Percentiles rank a stretch among this genome's conserved stretches.
These are phyloP conservation scores for Lipomyces oligophaga DNA, from an alignment of 805 yeast species.

Conservation along the genomic window DNA sequence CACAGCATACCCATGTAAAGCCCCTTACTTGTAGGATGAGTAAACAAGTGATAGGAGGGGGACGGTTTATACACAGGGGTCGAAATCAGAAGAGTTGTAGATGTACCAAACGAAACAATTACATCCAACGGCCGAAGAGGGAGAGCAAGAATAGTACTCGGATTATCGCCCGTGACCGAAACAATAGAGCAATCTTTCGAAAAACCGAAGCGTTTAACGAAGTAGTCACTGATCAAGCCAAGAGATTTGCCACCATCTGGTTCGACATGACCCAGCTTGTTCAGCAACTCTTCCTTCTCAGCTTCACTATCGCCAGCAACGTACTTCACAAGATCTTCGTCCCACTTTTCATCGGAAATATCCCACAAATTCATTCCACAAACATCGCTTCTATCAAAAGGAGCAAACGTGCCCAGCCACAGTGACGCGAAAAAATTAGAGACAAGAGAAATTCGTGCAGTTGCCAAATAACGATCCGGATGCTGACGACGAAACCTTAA, in stretches of 20 bases:
- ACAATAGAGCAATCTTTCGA: conserved; percentile 50
- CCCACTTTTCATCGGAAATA: conserved; percentile 53
- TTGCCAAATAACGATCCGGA: conserved; percentile 51
- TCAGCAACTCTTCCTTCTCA: conserved; percentile 39
- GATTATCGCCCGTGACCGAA: conserved; percentile 86
- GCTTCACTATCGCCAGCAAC: conserved; percentile 37
- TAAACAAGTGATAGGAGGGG: conserved; percentile 77
- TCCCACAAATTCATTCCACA: conserved; percentile 93
- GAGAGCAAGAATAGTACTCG: conserved; percentile 80
- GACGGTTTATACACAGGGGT: conserved; percentile 77
- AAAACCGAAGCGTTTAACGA: conserved; percentile 62
- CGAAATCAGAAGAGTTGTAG: conserved; percentile 81
- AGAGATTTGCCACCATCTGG: conserved; percentile 48
- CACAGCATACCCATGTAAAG: conserved; percentile 94
- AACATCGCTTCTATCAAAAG: conserved; percentile 78
- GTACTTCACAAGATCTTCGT: conserved; percentile 51
- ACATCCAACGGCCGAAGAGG: conserved; percentile 75
- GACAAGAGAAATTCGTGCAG: conserved; percentile 65
- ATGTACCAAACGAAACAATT: conserved; percentile 79
- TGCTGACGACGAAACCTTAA: conserved; percentile 58
- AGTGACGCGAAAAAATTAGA: conserved; percentile 75
- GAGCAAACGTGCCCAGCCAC: conserved; percentile 58
- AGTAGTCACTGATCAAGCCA: conserved; percentile 58
- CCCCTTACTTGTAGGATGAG: conserved; percentile 73
- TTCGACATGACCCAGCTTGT: conserved; percentile 30